Conservation (phyloP, 2,329 filamentous ascomycete genomes). For the Neofusicoccum parvum region DNA sequence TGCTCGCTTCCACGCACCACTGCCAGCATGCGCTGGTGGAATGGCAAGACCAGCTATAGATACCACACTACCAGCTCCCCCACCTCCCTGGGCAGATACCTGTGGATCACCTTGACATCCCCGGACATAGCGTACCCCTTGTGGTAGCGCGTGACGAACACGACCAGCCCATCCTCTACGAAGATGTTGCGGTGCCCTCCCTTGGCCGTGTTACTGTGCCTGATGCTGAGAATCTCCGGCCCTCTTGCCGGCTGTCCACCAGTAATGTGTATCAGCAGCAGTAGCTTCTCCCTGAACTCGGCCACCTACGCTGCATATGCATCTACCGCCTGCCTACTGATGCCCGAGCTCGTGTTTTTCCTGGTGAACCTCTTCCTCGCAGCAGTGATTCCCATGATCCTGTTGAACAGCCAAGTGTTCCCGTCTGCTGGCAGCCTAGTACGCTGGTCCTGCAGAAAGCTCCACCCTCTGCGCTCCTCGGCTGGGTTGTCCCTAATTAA, state of each 20-base stretch:
- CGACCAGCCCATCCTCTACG: constrained; percentile 28
- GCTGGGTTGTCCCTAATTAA: too few relatives aligned
- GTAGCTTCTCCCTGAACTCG: too few relatives aligned
- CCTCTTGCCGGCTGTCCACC: constrained; percentile 25
- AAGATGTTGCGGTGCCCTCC: constrained; percentile 25
- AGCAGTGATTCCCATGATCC: too few relatives aligned
- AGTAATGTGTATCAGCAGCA: constrained; percentile 20
- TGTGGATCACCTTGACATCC: constrained; percentile 25
- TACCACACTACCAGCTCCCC: constrained; percentile 28
- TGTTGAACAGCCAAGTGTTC: too few relatives aligned
- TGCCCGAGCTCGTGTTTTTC: too few relatives aligned
- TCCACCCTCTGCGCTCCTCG: too few relatives aligned
- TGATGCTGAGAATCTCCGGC: constrained; percentile 27
- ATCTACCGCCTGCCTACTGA: too few relatives aligned
- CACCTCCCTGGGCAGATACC: constrained; percentile 31
- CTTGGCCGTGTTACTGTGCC: not conserved
- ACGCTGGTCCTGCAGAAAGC: too few relatives aligned
- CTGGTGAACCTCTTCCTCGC: too few relatives aligned
- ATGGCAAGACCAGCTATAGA: constrained; percentile 26
- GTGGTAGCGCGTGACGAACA: not conserved
- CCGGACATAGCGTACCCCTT: too few relatives aligned
- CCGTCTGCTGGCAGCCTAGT: too few relatives aligned
- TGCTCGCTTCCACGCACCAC: too few relatives aligned
- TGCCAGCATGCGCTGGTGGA: not conserved
- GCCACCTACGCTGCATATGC: not conserved